These are phyloP conservation scores for Jimgerdemannia lactiflua DNA, from an alignment of 192 early-diverging fungal species.

Conservation along the genomic window DNA sequence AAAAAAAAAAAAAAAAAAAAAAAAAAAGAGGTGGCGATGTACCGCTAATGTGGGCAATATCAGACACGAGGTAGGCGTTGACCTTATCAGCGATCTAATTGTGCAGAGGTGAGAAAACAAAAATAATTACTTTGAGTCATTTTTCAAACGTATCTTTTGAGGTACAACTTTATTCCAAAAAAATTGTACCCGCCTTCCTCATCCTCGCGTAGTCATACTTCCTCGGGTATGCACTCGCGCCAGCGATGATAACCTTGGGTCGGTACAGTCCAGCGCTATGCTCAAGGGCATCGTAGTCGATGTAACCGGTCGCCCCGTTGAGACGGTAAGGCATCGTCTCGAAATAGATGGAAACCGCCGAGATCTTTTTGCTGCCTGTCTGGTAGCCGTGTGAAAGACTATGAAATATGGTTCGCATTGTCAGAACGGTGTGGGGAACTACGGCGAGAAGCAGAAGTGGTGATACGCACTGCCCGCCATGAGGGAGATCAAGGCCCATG, in stretches of 20 bases:
- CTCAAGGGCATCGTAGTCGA: conserved; percentile 92
- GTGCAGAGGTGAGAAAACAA: conserved; percentile 10
- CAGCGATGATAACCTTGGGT: conserved; percentile 96
- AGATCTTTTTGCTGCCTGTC: conserved; percentile 96
- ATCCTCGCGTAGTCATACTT: conserved; percentile 92
- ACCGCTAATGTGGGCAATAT: conserved; percentile 96
- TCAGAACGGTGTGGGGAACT: conserved; percentile 4
- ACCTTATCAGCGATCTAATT: conserved; percentile 77
- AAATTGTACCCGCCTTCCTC: conserved; percentile 39
- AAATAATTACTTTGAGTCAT: too few species aligned
- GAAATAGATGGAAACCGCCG: conserved; percentile 91
- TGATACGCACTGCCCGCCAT: conserved; percentile 90
- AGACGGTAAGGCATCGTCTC: conserved; percentile 96
- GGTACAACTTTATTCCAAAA: neutral
- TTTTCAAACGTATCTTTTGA: neutral
- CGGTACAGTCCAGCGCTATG: conserved; percentile 79
- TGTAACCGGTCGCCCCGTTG: conserved; percentile 83
- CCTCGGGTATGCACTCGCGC: conserved; percentile 92
- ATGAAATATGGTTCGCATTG: neutral
- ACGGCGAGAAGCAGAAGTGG: neutral
- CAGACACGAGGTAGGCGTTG: conserved; percentile 91
- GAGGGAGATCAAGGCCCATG: conserved; percentile 97
- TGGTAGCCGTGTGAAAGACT: conserved; percentile 98
- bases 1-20: neutral
- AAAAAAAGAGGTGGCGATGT: conserved; percentile 12